phyloP scores from a whole-genome alignment of 148 eudicot genomes.

The Vaccinium macrocarpon region DNA sequence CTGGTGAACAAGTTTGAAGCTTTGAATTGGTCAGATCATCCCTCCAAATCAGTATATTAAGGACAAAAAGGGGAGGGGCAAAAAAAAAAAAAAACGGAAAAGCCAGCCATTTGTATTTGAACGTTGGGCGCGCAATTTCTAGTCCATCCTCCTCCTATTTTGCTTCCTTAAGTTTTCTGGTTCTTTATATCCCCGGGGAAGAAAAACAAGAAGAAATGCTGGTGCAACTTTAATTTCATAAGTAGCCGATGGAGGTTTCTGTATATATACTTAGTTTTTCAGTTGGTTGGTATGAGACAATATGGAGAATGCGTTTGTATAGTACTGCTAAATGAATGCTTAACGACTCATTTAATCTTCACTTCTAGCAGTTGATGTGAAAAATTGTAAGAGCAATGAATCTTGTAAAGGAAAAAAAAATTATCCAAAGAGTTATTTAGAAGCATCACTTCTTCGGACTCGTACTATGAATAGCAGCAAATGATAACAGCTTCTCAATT shows the following conservation, averaged over 20 bases:
- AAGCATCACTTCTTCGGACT: background rate
- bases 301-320: background rate
- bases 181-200: background rate
- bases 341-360: background rate
- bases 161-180: no score
- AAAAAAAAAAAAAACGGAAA: no score
- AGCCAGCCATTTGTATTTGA: no score
- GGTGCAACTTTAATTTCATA: background rate
- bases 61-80: no score
- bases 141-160: no score
- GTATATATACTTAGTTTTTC: background rate
- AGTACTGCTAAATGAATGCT: background rate
- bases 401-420: background rate
- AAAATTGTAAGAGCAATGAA: no score
- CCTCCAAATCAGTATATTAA: no score
- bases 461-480: background rate
- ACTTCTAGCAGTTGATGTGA: background rate
- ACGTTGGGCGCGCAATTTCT: no score
- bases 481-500: background rate
- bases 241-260: no score
- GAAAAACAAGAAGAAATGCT: no score
- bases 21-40: no score
- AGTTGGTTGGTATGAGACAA: background rate
- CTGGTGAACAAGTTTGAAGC: no score
- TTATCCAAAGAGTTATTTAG: background rate